Evolutionary conservation across 257 asterid genomes (phyloP).

Genomic region (Jasminum sambac): DNA sequence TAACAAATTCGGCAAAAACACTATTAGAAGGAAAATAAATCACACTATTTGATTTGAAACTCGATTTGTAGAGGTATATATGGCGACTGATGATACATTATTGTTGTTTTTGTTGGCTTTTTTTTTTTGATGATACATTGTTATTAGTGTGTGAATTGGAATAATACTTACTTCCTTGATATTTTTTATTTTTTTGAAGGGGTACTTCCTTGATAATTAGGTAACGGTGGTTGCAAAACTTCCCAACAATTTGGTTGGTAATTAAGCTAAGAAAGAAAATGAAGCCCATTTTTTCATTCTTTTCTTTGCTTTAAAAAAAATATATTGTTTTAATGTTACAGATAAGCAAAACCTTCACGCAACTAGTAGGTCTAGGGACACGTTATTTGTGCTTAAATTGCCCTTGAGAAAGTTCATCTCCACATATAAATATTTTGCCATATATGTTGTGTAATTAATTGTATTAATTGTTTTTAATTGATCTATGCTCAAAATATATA

Average conservation of each 20-base stretch:
- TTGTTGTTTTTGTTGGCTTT: too few relatives aligned
- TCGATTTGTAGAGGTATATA: too few relatives aligned
- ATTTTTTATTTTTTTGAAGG: too few relatives aligned
- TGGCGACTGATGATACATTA: too few relatives aligned
- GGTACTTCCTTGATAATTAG: background rate
- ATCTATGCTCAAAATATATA: too few relatives aligned
- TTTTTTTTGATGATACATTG: too few relatives aligned
- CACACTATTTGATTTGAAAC: background rate
- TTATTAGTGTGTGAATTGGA: too few relatives aligned
- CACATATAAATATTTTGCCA: constrained; percentile 1
- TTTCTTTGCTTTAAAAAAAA: constrained; percentile 17
- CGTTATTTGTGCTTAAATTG: background rate
- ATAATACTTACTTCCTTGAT: too few relatives aligned
- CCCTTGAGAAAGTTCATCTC: background rate
- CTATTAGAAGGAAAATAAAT: background rate
- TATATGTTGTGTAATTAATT: too few relatives aligned
- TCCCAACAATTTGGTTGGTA: constrained; percentile 22
- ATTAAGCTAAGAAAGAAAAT: constrained; percentile 31
- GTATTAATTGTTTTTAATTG: too few relatives aligned
- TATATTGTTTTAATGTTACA: background rate
- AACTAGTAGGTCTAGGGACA: background rate
- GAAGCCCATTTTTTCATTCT: background rate
- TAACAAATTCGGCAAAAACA: too few relatives aligned
- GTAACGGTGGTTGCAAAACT: constrained; percentile 18
- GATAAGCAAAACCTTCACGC: background rate